Evolutionary conservation across 2,329 filamentous ascomycete genomes (phyloP).

Genomic region (Talaromyces sp.): DNA sequence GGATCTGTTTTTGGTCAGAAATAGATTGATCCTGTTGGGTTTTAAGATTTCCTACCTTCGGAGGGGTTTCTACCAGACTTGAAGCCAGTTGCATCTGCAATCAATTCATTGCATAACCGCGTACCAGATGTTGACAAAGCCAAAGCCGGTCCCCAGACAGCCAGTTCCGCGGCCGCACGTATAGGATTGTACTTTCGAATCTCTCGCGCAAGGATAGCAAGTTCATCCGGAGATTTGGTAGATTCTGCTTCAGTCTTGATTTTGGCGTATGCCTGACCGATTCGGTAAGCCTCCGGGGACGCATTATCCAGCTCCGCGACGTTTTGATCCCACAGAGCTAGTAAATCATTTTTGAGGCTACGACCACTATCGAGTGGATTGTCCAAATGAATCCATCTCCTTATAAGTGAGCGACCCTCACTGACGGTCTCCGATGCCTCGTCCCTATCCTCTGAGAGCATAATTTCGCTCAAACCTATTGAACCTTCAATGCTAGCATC

Average conservation of each 20-base stretch:
- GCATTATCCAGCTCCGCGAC: slow-evolving; percentile 31
- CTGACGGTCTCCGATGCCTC: slow-evolving; percentile 53
- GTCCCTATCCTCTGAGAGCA: slow-evolving; percentile 48
- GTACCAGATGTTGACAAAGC: slow-evolving; percentile 47
- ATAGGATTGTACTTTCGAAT: slow-evolving; percentile 43
- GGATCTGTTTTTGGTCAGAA: slow-evolving; percentile 37
- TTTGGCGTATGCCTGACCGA: slow-evolving; percentile 41
- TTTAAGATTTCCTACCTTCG: too few species aligned
- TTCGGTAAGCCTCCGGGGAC: slow-evolving; percentile 36
- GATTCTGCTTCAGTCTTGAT: slow-evolving; percentile 34
- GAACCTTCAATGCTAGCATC: slow-evolving; percentile 55
- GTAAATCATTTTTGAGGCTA: slow-evolving; percentile 26
- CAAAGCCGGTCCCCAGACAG: slow-evolving; percentile 49
- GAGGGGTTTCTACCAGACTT: slow-evolving; percentile 42
- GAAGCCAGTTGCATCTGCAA: slow-evolving; percentile 57
- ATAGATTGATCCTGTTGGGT: background rate
- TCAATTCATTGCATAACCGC: slow-evolving; percentile 57
- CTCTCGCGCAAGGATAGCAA: slow-evolving; percentile 35
- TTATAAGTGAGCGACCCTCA: slow-evolving; percentile 49
- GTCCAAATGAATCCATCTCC: slow-evolving; percentile 38
- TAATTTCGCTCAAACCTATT: slow-evolving; percentile 52
- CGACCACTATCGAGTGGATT: slow-evolving; percentile 20
- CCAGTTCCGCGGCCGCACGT: slow-evolving; percentile 46
- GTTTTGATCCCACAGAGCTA: slow-evolving; percentile 34
- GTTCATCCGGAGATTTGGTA: slow-evolving; percentile 29